Evolutionary conservation across 208 protist genomes (phyloP).

Genomic region (Acanthamoeba quina): DNA sequence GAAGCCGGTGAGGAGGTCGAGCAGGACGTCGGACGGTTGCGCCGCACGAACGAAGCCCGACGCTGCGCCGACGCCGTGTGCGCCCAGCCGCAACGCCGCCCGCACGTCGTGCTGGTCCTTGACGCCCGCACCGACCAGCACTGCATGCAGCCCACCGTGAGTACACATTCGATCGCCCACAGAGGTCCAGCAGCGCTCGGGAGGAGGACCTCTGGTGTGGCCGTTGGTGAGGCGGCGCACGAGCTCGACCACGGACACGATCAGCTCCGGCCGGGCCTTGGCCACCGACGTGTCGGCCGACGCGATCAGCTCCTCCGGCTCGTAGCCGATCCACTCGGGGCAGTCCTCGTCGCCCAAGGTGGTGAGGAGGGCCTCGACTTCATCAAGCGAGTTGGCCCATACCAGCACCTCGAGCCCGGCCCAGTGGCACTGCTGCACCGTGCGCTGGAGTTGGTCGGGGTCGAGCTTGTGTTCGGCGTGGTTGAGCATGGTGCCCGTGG

Average conservation of each 20-base stretch:
- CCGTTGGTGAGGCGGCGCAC: background rate
- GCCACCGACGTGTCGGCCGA: background rate
- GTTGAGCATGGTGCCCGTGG: background rate
- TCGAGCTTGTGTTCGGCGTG: background rate
- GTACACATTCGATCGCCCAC: background rate
- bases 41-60: background rate
- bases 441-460: background rate
- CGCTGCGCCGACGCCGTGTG: background rate
- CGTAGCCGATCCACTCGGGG: background rate
- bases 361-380: background rate
- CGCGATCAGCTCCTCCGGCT: background rate
- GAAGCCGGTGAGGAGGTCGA: background rate
- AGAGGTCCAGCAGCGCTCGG: background rate
- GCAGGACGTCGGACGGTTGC: background rate
- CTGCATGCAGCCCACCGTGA: background rate
- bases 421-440: background rate
- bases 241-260: background rate
- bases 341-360: background rate
- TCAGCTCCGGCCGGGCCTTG: background rate
- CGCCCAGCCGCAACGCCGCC: background rate
- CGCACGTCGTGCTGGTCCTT: conserved; percentile 9
- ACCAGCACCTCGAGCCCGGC: background rate
- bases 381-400: background rate
- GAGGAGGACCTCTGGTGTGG: background rate
- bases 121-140: background rate